Evolutionary conservation across 2,329 filamentous ascomycete genomes (phyloP).

Genomic region (Claviceps monticola): DNA sequence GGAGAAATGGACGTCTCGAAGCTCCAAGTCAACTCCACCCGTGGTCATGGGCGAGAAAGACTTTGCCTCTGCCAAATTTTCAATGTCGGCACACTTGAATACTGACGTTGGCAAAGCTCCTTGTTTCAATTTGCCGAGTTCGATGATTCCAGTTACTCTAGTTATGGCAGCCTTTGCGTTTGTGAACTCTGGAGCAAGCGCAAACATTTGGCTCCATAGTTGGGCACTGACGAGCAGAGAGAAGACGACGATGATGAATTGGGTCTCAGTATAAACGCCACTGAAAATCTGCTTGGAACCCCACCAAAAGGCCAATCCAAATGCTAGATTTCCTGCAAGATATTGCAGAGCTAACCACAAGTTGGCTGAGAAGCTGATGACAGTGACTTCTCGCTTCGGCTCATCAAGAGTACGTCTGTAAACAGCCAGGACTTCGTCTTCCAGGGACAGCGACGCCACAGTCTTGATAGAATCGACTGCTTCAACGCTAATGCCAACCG

Average conservation of each 20-base stretch:
- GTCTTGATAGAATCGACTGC: slow-evolving; percentile 54
- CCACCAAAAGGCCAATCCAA: slow-evolving; percentile 72
- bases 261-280: slow-evolving; percentile 47
- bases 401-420: slow-evolving; percentile 37
- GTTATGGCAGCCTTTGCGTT: slow-evolving; percentile 2
- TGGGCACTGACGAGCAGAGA: slow-evolving; percentile 48
- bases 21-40: slow-evolving; percentile 31
- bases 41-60: slow-evolving; percentile 17
- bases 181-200: slow-evolving; percentile 42
- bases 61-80: slow-evolving; percentile 10
- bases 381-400: slow-evolving; percentile 39
- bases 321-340: slow-evolving; percentile 51
- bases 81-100: neutral
- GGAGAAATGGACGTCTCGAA: slow-evolving; percentile 6
- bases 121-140: neutral
- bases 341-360: slow-evolving; percentile 47
- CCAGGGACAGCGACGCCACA: slow-evolving; percentile 39
- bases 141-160: neutral
- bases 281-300: slow-evolving; percentile 55
- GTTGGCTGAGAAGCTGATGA: slow-evolving; percentile 34
- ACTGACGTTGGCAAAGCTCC: neutral
- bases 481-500: slow-evolving; percentile 52
- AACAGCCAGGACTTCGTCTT: slow-evolving; percentile 35
- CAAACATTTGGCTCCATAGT: slow-evolving; percentile 43
- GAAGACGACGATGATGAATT: slow-evolving; percentile 58